A percentile compares a stretch with the other conserved stretches of the same genome.
Evolutionary conservation across 768 basidiomycete genomes (phyloP).

Genomic region (Boletus subparvulus): DNA sequence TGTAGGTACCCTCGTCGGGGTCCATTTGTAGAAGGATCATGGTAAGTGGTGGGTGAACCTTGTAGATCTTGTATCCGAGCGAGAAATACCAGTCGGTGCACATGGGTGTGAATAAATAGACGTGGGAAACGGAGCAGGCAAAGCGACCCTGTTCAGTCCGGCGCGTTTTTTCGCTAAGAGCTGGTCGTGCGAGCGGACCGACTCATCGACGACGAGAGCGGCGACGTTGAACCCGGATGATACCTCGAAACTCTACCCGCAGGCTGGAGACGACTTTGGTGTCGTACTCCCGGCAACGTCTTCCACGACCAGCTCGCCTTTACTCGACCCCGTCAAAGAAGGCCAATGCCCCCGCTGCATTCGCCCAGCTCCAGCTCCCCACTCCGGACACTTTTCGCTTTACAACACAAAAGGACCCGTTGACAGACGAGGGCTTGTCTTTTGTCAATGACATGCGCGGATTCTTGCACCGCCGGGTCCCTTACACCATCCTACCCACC

Average conservation of each 20-base stretch:
- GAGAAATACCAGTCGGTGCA: no score
- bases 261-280: slow-evolving; percentile 42
- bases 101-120: no score
- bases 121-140: no score
- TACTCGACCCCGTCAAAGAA: slow-evolving; percentile 66
- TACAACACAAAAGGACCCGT: slow-evolving; percentile 25
- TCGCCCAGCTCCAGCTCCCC: slow-evolving; percentile 38
- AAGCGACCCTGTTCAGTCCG: no score
- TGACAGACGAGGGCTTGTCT: slow-evolving; percentile 12
- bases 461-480: slow-evolving; percentile 48
- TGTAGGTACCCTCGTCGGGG: no score
- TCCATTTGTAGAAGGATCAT: neutral
- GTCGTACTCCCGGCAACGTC: slow-evolving; percentile 62
- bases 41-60: neutral
- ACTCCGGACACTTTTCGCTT: slow-evolving; percentile 41
- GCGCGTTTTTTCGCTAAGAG: slow-evolving; percentile 1
- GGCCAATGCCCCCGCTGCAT: slow-evolving; percentile 50
- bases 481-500: slow-evolving; percentile 62
- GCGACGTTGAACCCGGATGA: slow-evolving; percentile 21
- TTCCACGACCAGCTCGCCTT: slow-evolving; percentile 67
- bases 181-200: slow-evolving; percentile 19
- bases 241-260: slow-evolving; percentile 31
- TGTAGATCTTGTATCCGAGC: neutral
- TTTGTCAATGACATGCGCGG: slow-evolving; percentile 42
- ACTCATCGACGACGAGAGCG: slow-evolving; percentile 11